Evolutionary conservation across 202 grass and related monocot species (phyloP), one percentile per base, ranked within the genome.

Genomic region (Digitaria exilis): DNA sequence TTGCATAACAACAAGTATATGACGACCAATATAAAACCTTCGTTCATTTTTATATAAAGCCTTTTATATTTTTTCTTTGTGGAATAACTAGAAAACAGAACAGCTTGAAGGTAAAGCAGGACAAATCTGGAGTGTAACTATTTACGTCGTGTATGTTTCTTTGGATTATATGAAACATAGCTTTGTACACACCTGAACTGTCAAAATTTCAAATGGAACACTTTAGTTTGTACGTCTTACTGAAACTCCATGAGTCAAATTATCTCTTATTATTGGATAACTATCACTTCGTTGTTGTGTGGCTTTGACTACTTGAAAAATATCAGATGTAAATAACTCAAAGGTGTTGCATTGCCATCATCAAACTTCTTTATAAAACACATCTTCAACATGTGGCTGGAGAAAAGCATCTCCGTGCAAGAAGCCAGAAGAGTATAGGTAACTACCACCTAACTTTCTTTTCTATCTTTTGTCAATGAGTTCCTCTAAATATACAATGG

Each of bases 361-460:
- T 42, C 6, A 57, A 11, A 19, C 21, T 63, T 86, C 65, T 78
- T 86, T 85, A 69, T 72, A 26, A 48, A 77, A 85, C 77, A 14
- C 19, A 60, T 65, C 66, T 72, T 73, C 64, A 18, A 12, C n/a
- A 56, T 56, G 55, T 24, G n/a, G 15, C 46, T 65, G 54, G 71
- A 88, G 7, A 72, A 37, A 72, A 65, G 11, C 39, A 18, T 6
- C 35, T 25, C 2, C 24, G 22, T 35, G 44, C 25, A 44, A 82
- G 30, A 74, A 37, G 22, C 50, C 41, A 58, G 30, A 83, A 66
- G 87, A 71, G 34, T 76, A 25, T 39, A 8, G 39, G 28, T 64
- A 65, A 76, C 39, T 45, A 85, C 45, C 28, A 65, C 56, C 82
- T 80, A 77, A 57, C 26, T 39, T 65, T 55, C 46, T 68, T 19